Base-by-base conservation (phyloP, 257 asterid species). In the Paulownia fortunei region DNA sequence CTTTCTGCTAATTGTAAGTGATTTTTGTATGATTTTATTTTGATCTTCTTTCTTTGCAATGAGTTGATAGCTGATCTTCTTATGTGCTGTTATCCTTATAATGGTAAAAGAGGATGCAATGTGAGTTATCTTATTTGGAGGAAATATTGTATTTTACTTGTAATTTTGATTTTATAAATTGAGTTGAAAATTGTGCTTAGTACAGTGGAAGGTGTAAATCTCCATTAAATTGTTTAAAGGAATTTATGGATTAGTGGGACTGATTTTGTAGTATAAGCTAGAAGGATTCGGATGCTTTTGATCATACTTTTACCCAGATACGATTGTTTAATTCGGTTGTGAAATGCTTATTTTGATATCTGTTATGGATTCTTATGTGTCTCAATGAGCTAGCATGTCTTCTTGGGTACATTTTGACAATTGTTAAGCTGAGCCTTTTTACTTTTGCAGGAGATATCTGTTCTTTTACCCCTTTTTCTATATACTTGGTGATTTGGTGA, bases 1-100 rank as follows among this genome's bases (percentile, higher is more conserved):
- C 9, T 51, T 60, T 36, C 62, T 56, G 46, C 54, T 4, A 30
- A 59, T 42, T 74, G 92, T 87, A 84, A 83, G 89, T 84, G 23
- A 27, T 69, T 61, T 47, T 16, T 10, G 2, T 15, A 3, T 55
- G 52, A 13, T 58, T 37, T 6, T 52, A 5, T 32, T 52, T 24
- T 6, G 27, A 3, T 26, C 5, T 69, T 24, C 2, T 26, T 24
- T 55, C 5, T 37, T 26, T 23, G 36, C 8, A 5, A 18, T 49
- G 37, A 1, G n/a, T 24, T 34, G 8, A 2, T 30, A 30, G 46
- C 42, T 9, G 47, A 15, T 58, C 55, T 44, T 60, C 73, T 56
- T 77, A 6, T 56, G 9, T 61, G 36, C 16, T 44, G 11, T 19
- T 52, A 4, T 6, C 11, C 23, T 23, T n/a, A n/a, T n/a, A n/a